Evolutionary conservation across 495 filamentous ascomycete genomes (phyloP), one percentile per base, ranked within the genome.

Genomic region (Thermothielavioides terrestris): DNA sequence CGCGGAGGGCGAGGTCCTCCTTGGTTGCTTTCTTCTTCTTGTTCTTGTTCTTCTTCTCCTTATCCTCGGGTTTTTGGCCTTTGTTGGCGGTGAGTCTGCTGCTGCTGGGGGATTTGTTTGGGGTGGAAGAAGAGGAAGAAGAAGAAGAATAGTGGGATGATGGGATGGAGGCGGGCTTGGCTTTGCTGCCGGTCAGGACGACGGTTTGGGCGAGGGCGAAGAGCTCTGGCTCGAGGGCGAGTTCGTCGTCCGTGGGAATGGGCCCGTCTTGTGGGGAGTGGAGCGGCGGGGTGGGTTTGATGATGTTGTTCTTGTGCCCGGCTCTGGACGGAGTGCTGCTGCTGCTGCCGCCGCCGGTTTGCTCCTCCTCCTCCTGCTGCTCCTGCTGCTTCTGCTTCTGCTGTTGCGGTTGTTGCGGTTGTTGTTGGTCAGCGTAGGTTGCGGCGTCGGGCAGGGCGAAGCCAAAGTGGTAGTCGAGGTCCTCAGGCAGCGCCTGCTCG

Each of bases 381-480:
- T n/a, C n/a, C n/a, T n/a, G n/a, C n/a, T n/a, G n/a, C n/a, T n/a
- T n/a, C n/a, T n/a, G n/a, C n/a, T n/a, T n/a, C n/a, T n/a, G n/a
- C n/a, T n/a, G n/a, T n/a, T n/a, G n/a, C n/a, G n/a, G n/a, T n/a
- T n/a, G n/a, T n/a, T n/a, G n/a, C n/a, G n/a, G n/a, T n/a, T n/a
- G n/a, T 8, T 11, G 31, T 23, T 32, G 6, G 42, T 73, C 60
- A 57, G 48, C 38, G 34, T 50, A 55, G 30, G 76, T 73, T 23
- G 68, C 65, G 12, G 71, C 69, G 20, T 70, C 72, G 4, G 90
- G 83, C 10, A 95, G 73, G 25, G 72, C 70, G 70, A 98, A 98
- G 39, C 91, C 91, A 57, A 96, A 85, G 58, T 83, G 77, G 86
- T 89, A 96, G 54, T 94, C 87, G 0, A 94, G 66, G 50, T 91